A percentile compares a stretch with the other conserved stretches of the same genome.
phyloP scores from a whole-genome alignment of 2,329 filamentous ascomycete genomes.

The Cercospora nicotianae region DNA sequence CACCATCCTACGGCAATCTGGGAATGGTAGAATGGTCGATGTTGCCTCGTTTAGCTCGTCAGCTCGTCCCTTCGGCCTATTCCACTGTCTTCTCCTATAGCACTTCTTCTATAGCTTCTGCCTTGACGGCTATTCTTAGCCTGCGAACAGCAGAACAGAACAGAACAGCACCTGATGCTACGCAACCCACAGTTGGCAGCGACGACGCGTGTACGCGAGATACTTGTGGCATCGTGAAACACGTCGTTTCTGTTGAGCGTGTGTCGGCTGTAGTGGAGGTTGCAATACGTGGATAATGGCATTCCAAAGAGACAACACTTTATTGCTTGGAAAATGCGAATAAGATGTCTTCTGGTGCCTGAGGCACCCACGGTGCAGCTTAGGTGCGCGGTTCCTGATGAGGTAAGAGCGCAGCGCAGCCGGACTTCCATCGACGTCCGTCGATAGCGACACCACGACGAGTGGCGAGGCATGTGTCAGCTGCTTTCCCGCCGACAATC shows the following conservation, averaged over 20 bases:
- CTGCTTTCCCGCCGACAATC: neutral
- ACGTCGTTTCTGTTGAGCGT: too few species aligned
- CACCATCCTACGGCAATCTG: neutral
- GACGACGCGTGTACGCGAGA: too few species aligned
- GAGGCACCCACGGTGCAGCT: neutral
- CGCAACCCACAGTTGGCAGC: too few species aligned
- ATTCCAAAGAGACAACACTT: too few species aligned
- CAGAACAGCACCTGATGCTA: too few species aligned
- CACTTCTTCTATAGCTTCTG: neutral
- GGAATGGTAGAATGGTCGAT: neutral
- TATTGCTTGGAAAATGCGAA: too few species aligned
- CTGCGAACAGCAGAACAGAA: too few species aligned
- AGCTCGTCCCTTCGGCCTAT: neutral
- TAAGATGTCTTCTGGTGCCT: neutral
- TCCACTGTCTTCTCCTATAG: neutral
- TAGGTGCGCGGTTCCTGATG: neutral
- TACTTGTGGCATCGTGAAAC: too few species aligned
- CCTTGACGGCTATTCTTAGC: neutral
- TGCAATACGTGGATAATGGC: too few species aligned
- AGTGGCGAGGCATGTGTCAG: constrained; percentile 1
- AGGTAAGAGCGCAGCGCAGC: constrained; percentile 2
- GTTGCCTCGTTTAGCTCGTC: neutral
- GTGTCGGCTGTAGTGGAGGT: too few species aligned
- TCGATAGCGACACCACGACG: neutral
- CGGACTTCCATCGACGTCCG: constrained; percentile 11